Evolutionary conservation across 495 filamentous ascomycete genomes (phyloP), one percentile per base, ranked within the genome.

Genomic region (Penicillium cosmopolitanum): DNA sequence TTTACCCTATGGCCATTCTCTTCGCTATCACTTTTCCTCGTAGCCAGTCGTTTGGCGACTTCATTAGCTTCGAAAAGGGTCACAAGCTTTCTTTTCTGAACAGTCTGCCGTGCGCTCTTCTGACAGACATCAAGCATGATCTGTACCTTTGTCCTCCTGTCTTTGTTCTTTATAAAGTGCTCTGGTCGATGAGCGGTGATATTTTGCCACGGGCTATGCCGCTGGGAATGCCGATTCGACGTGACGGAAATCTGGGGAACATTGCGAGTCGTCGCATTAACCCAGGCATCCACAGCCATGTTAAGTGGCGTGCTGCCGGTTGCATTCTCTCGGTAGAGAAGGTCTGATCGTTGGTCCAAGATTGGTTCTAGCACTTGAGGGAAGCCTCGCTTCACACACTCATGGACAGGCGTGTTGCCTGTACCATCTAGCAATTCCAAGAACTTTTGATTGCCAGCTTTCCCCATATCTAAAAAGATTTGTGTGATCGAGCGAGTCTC

Each of bases 11-110:
- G 28, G 8, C 28, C 28, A 31, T 9, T 40, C 15, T 40, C 12
- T 40, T 40, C 36, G 0, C 36, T 2, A 3, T n/a, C 36, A n/a
- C 0, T 5, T 25, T 25, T 47, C 51, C 42, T 56, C 35, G 77
- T 62, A 25, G 81, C 82, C 47, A 93, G 64, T 31, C 89, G 68
- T 67, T 84, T 87, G 2, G 88, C 84, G 8, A 91, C 87, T 63
- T 90, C 86, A 59, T 90, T 91, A 10, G 88, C 88, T 65, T 91
- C 87, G 61, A 82, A 78, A 59, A 92, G 70, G 55, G 78, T 87
- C 28, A 92, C 88, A 9, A 92, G 75, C 40, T 76, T 81, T 48
- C 89, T 75, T 75, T 86, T 89, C 25, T 34, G 21, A 11, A 54
- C 51, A 7, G 19, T 23, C 12, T 50, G 15, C 21, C 21, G 35